Evolutionary conservation across 371 early-diverging fungal genomes (phyloP), one percentile per base, ranked within the genome.

Genomic region (Apophysomyces sp.): DNA sequence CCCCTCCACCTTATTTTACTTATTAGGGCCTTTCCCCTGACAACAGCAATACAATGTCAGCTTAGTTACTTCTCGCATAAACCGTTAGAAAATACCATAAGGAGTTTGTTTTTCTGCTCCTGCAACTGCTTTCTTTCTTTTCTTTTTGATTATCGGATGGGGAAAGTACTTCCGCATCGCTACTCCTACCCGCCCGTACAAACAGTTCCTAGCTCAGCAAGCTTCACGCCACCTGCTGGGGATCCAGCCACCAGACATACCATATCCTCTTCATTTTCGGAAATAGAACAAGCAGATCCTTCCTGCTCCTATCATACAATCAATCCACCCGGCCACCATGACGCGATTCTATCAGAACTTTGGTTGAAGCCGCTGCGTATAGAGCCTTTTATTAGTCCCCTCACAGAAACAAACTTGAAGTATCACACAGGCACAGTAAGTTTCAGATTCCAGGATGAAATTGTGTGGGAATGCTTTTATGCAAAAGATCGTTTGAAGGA

Each of bases 381-480:
- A 8, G 67, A 67, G 11, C 59, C 67, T 11, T 62, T 59, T 49
- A 28, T 62, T 18, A 67, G 67, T 54, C 62, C 67, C 13, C 52
- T 67, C 12, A 67, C 67, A 7, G 62, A 62, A 27, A 30, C 51
- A 16, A 67, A 67, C 58, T 28, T 67, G 15, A 49, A 55, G 26
- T 59, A 62, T 52, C 67, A 67, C 24, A 67, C 57, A 5, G 29
- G 26, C 16, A 56, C 62, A 8, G 67, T 66, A 62, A 66, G 57
- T 39, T 12, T 9, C 34, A 37, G 15, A 11, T 28, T 21, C 24
- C 24, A 21, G 49, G 49, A 21, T 44, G 49, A 21, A 21, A 21
- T 4, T n/a, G 21, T 44, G 49, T 44, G 49, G 49, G 49, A 44
- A 44, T 44, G 49, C 7, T 9, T 44, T 44, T 29, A 21, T 28